Evolutionary conservation across 306 rosid species (phyloP), one percentile per base, ranked within the genome.

Genomic region (Castanea crenata): DNA sequence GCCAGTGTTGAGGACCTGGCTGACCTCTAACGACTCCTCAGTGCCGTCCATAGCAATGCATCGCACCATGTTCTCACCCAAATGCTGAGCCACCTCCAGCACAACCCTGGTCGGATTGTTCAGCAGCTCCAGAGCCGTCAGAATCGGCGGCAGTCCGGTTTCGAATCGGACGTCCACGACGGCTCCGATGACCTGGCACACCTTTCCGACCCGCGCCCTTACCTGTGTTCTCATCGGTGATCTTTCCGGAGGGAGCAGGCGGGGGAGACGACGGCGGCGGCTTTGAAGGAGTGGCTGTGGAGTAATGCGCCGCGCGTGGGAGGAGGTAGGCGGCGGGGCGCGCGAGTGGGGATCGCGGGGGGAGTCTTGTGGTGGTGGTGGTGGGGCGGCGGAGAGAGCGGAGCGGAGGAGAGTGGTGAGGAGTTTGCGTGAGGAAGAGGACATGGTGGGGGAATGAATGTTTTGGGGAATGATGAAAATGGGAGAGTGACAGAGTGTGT

Each of bases 31-130:
- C 95, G 21, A 94, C 89, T 1, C 99, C 99, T 94, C 97, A 18
- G 99, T 94, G 4, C 92, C 99, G 80, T 94, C 99, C 99, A 94
- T 94, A 76, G 99, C 99, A 85, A 94, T 94, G 19, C 93, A 88
- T 38, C 99, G 85, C 14, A 94, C 99, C 87, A 90, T 80, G 8
- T 44, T 91, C 88, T 89, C 99, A 0, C 99, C 99, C 91, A 94
- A 92, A 84, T 94, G 99, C 91, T 91, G 97, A 2, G 97, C 95
- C 61, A 94, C 99, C 88, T 94, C 99, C 21, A 94, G 89, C 79
- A 94, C 99, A 78, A 92, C 87, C 99, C 82, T 88, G 61, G 58
- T 92, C 97, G 21, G 31, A 59, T 10, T 23, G 20, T 2, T 18
- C 70, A 27, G 70, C 29, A 14, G 14, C 83, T 94, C 99, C 12